These are phyloP conservation scores for Coemansia sp. DNA, from an alignment of 192 early-diverging fungal genomes.

Conservation along the genomic window DNA sequence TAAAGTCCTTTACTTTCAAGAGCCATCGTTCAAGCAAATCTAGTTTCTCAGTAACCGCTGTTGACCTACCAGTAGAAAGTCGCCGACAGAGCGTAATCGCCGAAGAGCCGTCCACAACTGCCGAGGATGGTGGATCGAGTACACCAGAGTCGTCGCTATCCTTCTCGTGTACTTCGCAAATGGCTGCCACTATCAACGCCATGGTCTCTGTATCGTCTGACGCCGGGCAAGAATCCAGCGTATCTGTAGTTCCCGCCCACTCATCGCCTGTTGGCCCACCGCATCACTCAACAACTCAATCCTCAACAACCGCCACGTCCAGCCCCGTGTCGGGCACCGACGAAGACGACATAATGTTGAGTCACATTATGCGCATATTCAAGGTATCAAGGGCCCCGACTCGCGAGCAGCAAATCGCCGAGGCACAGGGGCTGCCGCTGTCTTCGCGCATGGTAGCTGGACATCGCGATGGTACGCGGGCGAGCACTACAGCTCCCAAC, in stretches of 20 bases:
- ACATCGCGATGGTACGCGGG: background rate
- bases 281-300: background rate
- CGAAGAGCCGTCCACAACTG: background rate
- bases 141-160: conserved; percentile 3
- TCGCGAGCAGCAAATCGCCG: conserved; percentile 41
- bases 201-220: background rate
- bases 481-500: conserved; percentile 3
- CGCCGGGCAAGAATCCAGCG: background rate
- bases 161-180: background rate
- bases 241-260: background rate
- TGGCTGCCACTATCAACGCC: conserved; percentile 17
- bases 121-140: background rate
- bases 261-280: background rate
- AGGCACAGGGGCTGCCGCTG: conserved; percentile 46
- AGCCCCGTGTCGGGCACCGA: background rate
- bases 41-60: background rate
- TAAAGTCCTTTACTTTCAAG: background rate
- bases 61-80: background rate
- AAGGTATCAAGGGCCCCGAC: conserved; percentile 23
- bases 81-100: background rate
- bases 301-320: background rate
- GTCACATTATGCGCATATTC: conserved; percentile 40
- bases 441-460: conserved; percentile 25
- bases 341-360: conserved; percentile 19
- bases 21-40: conserved; percentile 3